These are phyloP conservation scores for Lycium barbarum DNA, from an alignment of 257 asterid species.

Conservation along the genomic window DNA sequence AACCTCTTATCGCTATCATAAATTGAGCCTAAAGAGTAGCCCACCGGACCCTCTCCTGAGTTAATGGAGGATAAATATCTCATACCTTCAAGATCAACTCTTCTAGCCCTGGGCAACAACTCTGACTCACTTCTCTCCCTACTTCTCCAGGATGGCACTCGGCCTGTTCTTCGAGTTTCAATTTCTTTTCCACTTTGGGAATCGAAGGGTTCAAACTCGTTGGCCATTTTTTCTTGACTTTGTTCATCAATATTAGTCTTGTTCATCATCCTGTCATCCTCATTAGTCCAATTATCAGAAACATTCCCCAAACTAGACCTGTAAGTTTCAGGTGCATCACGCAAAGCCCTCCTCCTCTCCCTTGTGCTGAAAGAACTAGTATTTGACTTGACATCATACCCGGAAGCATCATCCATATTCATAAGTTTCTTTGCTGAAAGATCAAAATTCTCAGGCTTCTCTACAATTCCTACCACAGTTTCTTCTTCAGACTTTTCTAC, in stretches of 20 bases:
- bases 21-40: neutral
- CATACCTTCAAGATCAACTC: conserved; percentile 39
- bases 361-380: conserved; percentile 57
- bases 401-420: conserved; percentile 57
- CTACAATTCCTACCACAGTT: conserved; percentile 46
- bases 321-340: conserved; percentile 46
- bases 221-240: conserved; percentile 36
- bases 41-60: conserved; percentile 28
- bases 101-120: conserved; percentile 38
- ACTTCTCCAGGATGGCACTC: conserved; percentile 33
- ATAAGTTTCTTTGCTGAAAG: conserved; percentile 46
- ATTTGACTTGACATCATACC: conserved; percentile 61
- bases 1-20: conserved; percentile 26
- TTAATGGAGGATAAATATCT: conserved; percentile 22
- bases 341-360: conserved; percentile 51
- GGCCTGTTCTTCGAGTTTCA: conserved; percentile 34
- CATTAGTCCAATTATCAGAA: conserved; percentile 43
- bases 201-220: conserved; percentile 38
- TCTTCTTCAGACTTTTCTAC: conserved; percentile 67
- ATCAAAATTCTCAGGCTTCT: conserved; percentile 50
- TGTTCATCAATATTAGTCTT: conserved; percentile 34
- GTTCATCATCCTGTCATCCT: conserved; percentile 39
- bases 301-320: conserved; percentile 33
- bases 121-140: conserved; percentile 35
- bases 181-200: conserved; percentile 34